These are phyloP conservation scores for Aureobasidium sp. DNA, from an alignment of 2,329 filamentous ascomycete genomes.

Conservation along the genomic window DNA sequence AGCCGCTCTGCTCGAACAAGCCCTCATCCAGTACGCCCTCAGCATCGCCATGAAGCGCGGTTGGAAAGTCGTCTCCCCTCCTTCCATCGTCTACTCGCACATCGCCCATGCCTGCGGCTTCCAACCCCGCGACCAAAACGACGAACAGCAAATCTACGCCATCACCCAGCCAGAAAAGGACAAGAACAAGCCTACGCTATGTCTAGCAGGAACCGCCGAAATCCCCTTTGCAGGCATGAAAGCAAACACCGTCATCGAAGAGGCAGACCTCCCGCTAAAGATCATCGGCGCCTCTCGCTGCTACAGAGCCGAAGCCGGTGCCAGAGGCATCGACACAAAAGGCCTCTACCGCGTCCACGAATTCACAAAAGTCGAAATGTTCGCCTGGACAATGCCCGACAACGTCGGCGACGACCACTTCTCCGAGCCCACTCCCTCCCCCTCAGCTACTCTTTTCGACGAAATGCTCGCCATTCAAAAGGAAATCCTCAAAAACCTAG, in stretches of 20 bases:
- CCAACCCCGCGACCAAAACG: conserved; percentile 82
- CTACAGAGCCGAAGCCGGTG: conserved; percentile 91
- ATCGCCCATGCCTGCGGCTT: conserved; percentile 89
- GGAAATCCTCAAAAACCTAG: conserved; percentile 70
- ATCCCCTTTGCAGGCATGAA: conserved; percentile 91
- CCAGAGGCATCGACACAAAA: conserved; percentile 82
- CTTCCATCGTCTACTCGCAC: conserved; percentile 85
- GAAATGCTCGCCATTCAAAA: conserved; percentile 85
- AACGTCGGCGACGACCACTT: conserved; percentile 24
- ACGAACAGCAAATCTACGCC: conserved; percentile 85
- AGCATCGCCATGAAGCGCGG: conserved; percentile 63
- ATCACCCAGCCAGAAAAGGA: conserved; percentile 59
- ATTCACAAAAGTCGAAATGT: conserved; percentile 97
- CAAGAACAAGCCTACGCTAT: conserved; percentile 59
- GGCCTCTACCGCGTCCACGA: conserved; percentile 95
- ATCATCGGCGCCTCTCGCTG: conserved; percentile 82
- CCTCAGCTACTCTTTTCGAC: conserved; percentile 58
- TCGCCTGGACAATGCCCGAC: conserved; percentile 74
- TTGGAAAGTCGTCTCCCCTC: conserved; percentile 76
- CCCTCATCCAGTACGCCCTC: conserved; percentile 80
- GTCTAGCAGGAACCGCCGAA: conserved; percentile 83
- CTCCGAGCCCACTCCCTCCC: conserved; percentile 24
- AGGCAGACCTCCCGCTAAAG: conserved; percentile 64
- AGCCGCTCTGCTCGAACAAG: conserved; percentile 88
- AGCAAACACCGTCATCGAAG: conserved; percentile 62